Percentiles rank a stretch among this genome's conserved stretches.
Evolutionary conservation across 2,329 filamentous ascomycete genomes (phyloP).

Genomic region (Tolypocladium guangdongense): DNA sequence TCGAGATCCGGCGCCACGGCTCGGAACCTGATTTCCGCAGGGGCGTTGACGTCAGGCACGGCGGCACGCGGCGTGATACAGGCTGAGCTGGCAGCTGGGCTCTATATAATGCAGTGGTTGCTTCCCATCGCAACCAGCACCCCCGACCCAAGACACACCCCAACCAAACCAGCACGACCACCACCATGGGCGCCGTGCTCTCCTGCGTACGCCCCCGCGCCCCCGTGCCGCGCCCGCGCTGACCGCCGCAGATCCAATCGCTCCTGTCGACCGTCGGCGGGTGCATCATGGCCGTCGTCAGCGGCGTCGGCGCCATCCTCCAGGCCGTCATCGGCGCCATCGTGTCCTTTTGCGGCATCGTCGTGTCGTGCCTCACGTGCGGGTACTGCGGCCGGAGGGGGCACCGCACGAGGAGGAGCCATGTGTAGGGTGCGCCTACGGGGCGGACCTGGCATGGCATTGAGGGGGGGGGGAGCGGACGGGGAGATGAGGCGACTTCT

Average conservation of each 20-base stretch:
- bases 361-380: constrained; percentile 55
- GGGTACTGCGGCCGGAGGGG: constrained; percentile 23
- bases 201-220: constrained; percentile 52
- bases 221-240: background rate
- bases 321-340: constrained; percentile 58
- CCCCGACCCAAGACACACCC: too few species aligned
- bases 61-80: too few species aligned
- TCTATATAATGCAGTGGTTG: too few species aligned
- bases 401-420: constrained; percentile 9
- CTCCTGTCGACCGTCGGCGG: constrained; percentile 54
- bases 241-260: constrained; percentile 38
- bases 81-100: too few species aligned
- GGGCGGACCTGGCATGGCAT: too few species aligned
- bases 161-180: background rate
- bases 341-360: constrained; percentile 52
- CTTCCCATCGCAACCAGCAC: too few species aligned
- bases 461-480: too few species aligned
- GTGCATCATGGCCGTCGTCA: constrained; percentile 57
- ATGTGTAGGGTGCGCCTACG: too few species aligned
- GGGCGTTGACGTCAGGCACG: too few species aligned
- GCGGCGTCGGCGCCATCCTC: constrained; percentile 53
- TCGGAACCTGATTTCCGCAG: too few species aligned
- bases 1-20: too few species aligned
- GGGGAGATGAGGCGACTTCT: too few species aligned
- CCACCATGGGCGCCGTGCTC: constrained; percentile 66